phyloP scores from a whole-genome alignment of 1,284 basidiomycete species.

The Cystobasidium sp. region DNA sequence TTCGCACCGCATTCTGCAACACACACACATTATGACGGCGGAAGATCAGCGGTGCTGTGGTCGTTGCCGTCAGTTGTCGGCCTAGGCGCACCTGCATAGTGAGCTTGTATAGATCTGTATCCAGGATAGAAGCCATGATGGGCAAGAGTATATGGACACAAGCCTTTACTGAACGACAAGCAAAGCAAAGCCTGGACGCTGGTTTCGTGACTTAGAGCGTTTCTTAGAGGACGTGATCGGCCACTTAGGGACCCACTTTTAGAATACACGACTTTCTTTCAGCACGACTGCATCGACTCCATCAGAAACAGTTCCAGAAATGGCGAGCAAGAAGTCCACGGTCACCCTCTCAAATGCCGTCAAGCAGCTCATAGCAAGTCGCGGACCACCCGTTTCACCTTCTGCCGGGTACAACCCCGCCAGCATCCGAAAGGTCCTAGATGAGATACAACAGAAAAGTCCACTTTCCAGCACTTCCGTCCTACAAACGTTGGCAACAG shows the following conservation, averaged over 20 bases:
- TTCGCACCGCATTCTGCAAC: conserved; percentile 76
- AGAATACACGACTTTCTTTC: neutral
- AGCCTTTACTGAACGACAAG: too few relatives aligned
- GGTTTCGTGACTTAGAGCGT: neutral
- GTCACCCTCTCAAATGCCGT: conserved; percentile 59
- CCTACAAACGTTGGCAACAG: conserved; percentile 64
- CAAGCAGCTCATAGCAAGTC: conserved; percentile 73
- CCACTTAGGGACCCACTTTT: neutral
- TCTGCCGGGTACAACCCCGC: conserved; percentile 1
- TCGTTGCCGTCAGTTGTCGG: neutral
- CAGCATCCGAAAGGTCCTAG: conserved; percentile 59
- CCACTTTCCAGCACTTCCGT: conserved; percentile 33
- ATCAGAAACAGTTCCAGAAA: neutral
- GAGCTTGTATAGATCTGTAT: conserved; percentile 97
- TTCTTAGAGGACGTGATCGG: neutral
- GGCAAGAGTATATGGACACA: neutral
- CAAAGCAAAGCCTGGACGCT: too few relatives aligned
- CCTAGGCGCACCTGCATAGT: conserved; percentile 70
- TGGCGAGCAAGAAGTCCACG: conserved; percentile 12
- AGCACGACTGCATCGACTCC: neutral
- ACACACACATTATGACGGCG: neutral
- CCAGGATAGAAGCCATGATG: conserved; percentile 69
- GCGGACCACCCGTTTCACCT: conserved; percentile 65
- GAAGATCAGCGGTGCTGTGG: neutral
- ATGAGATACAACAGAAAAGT: conserved; percentile 16